A percentile compares a stretch with the other conserved stretches of the same genome.
These are phyloP conservation scores for Tetrapyrgos nigripes DNA, from an alignment of 1,284 basidiomycete species.

Conservation along the genomic window DNA sequence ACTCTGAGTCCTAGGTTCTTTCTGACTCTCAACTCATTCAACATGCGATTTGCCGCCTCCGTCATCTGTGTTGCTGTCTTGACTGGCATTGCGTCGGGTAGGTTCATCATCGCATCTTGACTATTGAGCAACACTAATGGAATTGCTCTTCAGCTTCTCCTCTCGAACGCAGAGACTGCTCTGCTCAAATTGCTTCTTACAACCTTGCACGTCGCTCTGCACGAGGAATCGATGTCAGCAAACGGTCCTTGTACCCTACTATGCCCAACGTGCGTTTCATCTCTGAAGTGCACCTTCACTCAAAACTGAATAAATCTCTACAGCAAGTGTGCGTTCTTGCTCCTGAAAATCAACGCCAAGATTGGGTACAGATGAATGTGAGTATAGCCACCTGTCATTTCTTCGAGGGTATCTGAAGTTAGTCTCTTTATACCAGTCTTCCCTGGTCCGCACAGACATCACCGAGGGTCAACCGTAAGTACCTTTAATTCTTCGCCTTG, in stretches of 20 bases:
- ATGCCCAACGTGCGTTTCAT: slow-evolving; percentile 28
- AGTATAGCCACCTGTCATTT: background rate
- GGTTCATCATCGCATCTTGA: background rate
- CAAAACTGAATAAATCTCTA: background rate
- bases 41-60: slow-evolving; percentile 11
- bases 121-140: background rate
- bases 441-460: slow-evolving; percentile 56
- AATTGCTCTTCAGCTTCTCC: slow-evolving; percentile 11
- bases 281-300: too few relatives aligned
- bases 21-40: background rate
- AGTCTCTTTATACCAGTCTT: background rate
- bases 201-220: slow-evolving; percentile 27
- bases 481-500: background rate
- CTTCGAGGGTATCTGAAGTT: slow-evolving; percentile 26
- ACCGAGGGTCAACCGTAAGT: slow-evolving; percentile 51
- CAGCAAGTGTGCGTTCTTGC: slow-evolving; percentile 32
- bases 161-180: slow-evolving; percentile 25
- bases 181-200: slow-evolving; percentile 23
- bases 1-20: too few relatives aligned
- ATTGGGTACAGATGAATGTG: slow-evolving; percentile 1
- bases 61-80: slow-evolving; percentile 25
- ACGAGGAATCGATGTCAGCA: slow-evolving; percentile 21
- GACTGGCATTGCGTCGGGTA: slow-evolving; percentile 27
- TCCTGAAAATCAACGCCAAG: slow-evolving; percentile 29
- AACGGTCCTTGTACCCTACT: slow-evolving; percentile 24